Percentiles rank a stretch among this genome's conserved stretches.
Conservation (phyloP, 495 filamentous ascomycete genomes). For the Tirmania nivea region DNA sequence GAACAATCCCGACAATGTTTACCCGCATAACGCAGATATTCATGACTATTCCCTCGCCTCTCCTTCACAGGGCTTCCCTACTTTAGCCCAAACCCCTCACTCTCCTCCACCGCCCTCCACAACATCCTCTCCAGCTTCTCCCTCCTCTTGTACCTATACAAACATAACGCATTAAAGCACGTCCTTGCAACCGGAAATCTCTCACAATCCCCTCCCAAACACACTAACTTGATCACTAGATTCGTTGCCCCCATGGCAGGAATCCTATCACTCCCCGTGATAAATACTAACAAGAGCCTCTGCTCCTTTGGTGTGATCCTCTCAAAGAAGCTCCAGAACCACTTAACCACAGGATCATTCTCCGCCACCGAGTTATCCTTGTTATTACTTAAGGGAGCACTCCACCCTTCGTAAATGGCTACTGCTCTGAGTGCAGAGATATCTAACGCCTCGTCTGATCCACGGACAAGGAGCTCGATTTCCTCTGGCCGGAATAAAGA, state of each 20-base stretch:
- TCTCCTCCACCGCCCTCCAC: conserved; percentile 72
- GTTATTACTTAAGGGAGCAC: conserved; percentile 10
- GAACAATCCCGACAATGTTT: too few relatives aligned
- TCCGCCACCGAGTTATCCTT: conserved; percentile 22
- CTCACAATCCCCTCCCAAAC: conserved; percentile 49
- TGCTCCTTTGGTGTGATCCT: conserved; percentile 42
- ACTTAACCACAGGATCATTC: conserved; percentile 43
- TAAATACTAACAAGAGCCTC: conserved; percentile 59
- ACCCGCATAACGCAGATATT: too few relatives aligned
- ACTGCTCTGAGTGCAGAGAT: conserved; percentile 54
- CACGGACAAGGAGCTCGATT: conserved; percentile 73
- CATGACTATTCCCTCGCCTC: too few relatives aligned
- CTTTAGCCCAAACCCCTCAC: conserved; percentile 87
- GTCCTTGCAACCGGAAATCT: conserved; percentile 75
- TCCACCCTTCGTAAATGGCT: conserved; percentile 68
- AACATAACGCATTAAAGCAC: conserved; percentile 67
- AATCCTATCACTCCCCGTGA: conserved; percentile 85
- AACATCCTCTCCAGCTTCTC: conserved; percentile 48
- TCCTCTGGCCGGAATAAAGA: conserved; percentile 86
- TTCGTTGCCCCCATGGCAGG: conserved; percentile 78
- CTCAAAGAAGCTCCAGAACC: conserved; percentile 81
- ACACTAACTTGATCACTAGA: conserved; percentile 50
- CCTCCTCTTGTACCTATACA: conserved; percentile 47
- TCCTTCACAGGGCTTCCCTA: conserved; percentile 19
- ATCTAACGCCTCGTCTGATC: conserved; percentile 69